Evolutionary conservation across 495 filamentous ascomycete species (phyloP).

Genomic region (Penicillium soppii): DNA sequence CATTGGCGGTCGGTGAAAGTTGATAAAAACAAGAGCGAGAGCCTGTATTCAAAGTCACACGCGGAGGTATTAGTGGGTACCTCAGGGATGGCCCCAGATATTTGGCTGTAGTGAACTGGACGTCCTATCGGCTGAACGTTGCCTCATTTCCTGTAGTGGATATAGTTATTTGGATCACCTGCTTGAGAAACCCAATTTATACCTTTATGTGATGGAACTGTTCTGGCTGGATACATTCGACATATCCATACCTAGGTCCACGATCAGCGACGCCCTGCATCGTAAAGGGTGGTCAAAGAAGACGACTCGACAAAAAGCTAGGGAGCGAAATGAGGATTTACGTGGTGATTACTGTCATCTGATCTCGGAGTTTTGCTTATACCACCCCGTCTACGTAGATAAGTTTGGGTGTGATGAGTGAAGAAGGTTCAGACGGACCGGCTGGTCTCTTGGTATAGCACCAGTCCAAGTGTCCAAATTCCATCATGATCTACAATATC

Average conservation of each 20-base stretch:
- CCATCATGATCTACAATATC: no score
- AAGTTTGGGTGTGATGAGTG: no score
- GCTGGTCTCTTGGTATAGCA: no score
- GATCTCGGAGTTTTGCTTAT: no score
- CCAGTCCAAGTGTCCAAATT: no score
- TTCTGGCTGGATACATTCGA: conserved; percentile 14
- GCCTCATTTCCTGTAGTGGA: not conserved
- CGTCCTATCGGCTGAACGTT: not conserved
- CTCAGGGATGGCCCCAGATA: not conserved
- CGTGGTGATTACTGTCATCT: conserved; percentile 33
- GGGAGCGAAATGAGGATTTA: conserved; percentile 31
- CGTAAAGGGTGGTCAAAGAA: conserved; percentile 7
- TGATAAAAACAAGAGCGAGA: not conserved
- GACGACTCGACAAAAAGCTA: conserved; percentile 7
- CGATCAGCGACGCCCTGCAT: conserved; percentile 10
- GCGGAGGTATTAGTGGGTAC: not conserved
- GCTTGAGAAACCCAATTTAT: conserved; percentile 9
- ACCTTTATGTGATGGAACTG: conserved; percentile 9
- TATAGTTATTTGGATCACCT: conserved; percentile 6
- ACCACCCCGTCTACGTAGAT: no score
- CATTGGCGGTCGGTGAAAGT: no score
- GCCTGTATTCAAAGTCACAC: not conserved
- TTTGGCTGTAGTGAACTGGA: not conserved
- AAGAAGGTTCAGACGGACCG: no score
- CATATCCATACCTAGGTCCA: conserved; percentile 8